These are phyloP conservation scores for Argentina anserina DNA, from an alignment of 306 rosid species.

Conservation along the genomic window DNA sequence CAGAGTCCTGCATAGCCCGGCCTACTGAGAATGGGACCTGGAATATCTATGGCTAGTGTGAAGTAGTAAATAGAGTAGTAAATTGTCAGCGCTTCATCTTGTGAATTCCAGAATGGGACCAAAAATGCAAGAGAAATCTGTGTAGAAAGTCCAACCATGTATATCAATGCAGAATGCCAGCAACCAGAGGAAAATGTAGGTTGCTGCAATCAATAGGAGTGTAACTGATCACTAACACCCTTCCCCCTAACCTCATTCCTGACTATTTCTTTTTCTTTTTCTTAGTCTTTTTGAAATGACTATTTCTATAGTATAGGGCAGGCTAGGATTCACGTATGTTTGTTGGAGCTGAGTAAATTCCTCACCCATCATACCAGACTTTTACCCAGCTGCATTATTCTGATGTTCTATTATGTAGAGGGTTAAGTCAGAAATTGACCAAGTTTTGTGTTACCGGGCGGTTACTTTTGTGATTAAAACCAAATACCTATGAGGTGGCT, in stretches of 20 bases:
- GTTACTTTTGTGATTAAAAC: too few relatives aligned
- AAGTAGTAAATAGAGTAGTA: not conserved
- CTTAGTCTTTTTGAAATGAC: too few relatives aligned
- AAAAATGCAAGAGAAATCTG: not conserved
- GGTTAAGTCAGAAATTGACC: not conserved
- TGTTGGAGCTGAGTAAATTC: not conserved
- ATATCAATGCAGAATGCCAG: not conserved
- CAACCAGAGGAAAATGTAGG: not conserved
- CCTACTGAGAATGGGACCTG: not conserved
- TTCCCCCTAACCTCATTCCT: not conserved
- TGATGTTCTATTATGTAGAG: not conserved
- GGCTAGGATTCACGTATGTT: not conserved
- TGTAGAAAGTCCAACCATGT: not conserved
- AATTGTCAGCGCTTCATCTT: conserved; percentile 1
- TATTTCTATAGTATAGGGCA: not conserved
- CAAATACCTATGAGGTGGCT: too few relatives aligned
- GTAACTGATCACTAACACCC: not conserved
- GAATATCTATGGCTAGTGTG: not conserved
- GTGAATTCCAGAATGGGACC: not conserved
- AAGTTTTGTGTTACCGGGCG: not conserved
- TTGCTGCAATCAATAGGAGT: not conserved
- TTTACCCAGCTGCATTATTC: not conserved
- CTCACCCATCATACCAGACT: not conserved
- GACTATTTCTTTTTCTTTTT: too few relatives aligned
- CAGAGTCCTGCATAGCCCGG: not conserved